Evolutionary conservation across 345 rosid genomes (phyloP).

Genomic region (Populus deltoides): DNA sequence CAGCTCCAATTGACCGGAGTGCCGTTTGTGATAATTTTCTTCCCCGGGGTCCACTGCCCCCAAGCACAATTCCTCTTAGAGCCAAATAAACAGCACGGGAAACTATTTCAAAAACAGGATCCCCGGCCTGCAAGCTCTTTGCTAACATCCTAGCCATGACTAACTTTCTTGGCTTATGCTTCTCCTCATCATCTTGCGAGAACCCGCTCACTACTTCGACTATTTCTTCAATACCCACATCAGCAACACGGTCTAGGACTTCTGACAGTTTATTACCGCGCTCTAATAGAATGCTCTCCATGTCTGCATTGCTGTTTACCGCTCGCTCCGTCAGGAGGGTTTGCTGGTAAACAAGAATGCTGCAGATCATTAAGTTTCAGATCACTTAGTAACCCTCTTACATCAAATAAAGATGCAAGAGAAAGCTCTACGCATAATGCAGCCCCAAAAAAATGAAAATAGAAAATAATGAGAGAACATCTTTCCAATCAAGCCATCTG

Average conservation of each 20-base stretch:
- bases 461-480: background rate
- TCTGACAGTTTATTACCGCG: constrained; percentile 40
- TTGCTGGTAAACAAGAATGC: constrained; percentile 82
- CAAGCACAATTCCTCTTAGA: constrained; percentile 59
- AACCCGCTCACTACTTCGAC: constrained; percentile 45
- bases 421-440: background rate
- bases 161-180: constrained; percentile 43
- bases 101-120: constrained; percentile 71
- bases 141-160: constrained; percentile 64
- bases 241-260: constrained; percentile 47
- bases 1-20: constrained; percentile 66
- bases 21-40: constrained; percentile 54
- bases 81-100: constrained; percentile 62
- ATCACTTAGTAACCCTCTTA: background rate
- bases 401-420: background rate
- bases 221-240: constrained; percentile 58
- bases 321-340: constrained; percentile 50
- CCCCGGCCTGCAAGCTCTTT: constrained; percentile 75
- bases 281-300: constrained; percentile 50
- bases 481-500: background rate
- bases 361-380: constrained; percentile 19
- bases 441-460: background rate
- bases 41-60: constrained; percentile 51
- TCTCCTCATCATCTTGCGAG: constrained; percentile 21
- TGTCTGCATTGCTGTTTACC: constrained; percentile 41